Evolutionary conservation across 1,139 yeast species (phyloP).

Genomic region (Pichia sp.): DNA sequence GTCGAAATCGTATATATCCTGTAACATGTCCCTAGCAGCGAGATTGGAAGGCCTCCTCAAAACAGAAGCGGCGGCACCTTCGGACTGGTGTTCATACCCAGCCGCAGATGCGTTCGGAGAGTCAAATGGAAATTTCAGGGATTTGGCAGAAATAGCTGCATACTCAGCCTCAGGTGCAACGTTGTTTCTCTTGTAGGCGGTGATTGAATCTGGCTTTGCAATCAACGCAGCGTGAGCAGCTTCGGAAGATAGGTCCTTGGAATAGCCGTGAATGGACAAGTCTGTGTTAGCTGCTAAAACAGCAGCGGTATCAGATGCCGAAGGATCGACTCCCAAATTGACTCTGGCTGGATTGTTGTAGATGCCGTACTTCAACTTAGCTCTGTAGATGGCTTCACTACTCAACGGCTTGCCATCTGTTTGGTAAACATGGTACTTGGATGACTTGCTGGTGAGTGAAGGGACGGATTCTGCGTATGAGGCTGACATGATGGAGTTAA

Average conservation of each 20-base stretch:
- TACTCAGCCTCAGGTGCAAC: slow-evolving; percentile 38
- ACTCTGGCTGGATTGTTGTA: slow-evolving; percentile 67
- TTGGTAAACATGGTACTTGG: slow-evolving; percentile 50
- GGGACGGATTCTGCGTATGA: slow-evolving; percentile 24
- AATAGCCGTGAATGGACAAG: slow-evolving; percentile 60
- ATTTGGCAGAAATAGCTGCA: slow-evolving; percentile 37
- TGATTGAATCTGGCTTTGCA: slow-evolving; percentile 45
- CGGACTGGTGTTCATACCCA: slow-evolving; percentile 28
- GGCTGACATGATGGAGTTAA: slow-evolving; percentile 12
- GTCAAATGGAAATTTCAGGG: slow-evolving; percentile 26
- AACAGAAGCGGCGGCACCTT: slow-evolving; percentile 33
- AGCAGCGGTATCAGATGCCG: slow-evolving; percentile 75
- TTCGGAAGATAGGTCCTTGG: slow-evolving; percentile 57
- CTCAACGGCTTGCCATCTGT: slow-evolving; percentile 66
- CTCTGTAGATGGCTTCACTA: slow-evolving; percentile 72
- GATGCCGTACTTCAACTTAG: slow-evolving; percentile 70
- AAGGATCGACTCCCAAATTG: slow-evolving; percentile 63
- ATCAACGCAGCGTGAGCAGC: slow-evolving; percentile 64
- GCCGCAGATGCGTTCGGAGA: slow-evolving; percentile 9
- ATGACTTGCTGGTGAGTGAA: slow-evolving; percentile 26
- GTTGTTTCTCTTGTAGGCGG: slow-evolving; percentile 44
- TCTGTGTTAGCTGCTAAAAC: slow-evolving; percentile 65
- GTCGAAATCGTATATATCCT: slow-evolving; percentile 38
- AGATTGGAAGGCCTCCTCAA: slow-evolving; percentile 23
- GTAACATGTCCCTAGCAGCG: slow-evolving; percentile 30